Percentiles rank a stretch among this genome's conserved stretches.
Evolutionary conservation across 805 yeast genomes (phyloP).

Genomic region (Starmerella ratchasimensis): DNA sequence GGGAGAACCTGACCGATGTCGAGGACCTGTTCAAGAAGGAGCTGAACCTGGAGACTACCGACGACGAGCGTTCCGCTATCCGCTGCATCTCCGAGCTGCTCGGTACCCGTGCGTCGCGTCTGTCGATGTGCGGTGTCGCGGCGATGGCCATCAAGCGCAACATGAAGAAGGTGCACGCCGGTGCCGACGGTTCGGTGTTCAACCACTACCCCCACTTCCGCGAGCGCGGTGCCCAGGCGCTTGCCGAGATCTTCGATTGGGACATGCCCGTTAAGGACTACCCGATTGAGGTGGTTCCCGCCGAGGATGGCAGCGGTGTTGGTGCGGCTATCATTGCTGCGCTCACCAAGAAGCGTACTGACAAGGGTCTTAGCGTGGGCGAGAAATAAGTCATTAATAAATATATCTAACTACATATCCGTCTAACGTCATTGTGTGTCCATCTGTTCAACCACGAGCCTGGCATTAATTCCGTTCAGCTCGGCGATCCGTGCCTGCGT

Average conservation of each 20-base stretch:
- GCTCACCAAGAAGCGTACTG: conserved; percentile 66
- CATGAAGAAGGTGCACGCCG: conserved; percentile 58
- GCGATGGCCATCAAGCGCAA: conserved; percentile 83
- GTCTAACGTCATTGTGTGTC: neutral
- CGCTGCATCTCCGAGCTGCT: conserved; percentile 73
- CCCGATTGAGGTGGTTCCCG: conserved; percentile 76
- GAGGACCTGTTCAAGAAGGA: conserved; percentile 47
- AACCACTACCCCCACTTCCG: conserved; percentile 87
- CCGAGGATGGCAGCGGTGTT: conserved; percentile 97
- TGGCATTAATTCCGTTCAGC: conserved; percentile 1
- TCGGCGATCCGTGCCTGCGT: neutral
- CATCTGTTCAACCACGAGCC: neutral
- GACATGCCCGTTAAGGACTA: conserved; percentile 38
- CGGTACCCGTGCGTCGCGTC: conserved; percentile 85
- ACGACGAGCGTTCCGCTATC: conserved; percentile 66
- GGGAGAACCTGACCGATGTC: conserved; percentile 67
- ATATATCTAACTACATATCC: neutral
- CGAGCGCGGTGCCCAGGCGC: conserved; percentile 75
- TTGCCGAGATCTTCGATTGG: conserved; percentile 86
- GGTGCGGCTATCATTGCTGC: conserved; percentile 99
- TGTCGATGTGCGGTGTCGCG: conserved; percentile 89
- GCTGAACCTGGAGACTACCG: conserved; percentile 52
- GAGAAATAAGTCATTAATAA: conserved; percentile 1
- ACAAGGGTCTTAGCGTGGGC: conserved; percentile 37
- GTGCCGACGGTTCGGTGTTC: conserved; percentile 94